A percentile compares a stretch with the other conserved stretches of the same genome.
Conservation (phyloP, 371 early-diverging fungal genomes). For the Basidiobolus meristosporus region DNA sequence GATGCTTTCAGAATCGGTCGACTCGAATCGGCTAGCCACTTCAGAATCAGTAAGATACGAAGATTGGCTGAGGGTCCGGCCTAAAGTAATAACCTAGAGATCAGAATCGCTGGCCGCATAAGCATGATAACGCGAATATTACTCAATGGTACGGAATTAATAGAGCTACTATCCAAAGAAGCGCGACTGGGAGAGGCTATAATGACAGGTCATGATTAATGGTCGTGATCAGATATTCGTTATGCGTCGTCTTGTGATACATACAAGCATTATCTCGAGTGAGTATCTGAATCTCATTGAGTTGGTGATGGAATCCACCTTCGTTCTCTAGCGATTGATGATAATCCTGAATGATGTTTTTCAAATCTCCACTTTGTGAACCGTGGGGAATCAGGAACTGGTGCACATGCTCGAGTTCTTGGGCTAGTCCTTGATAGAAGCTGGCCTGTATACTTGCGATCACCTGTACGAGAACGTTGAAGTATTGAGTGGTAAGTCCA, state of each 20-base stretch:
- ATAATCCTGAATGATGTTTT: neutral
- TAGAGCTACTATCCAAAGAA: neutral
- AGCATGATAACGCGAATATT: too few species aligned
- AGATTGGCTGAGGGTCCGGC: too few species aligned
- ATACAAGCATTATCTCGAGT: neutral
- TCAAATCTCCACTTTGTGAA: neutral
- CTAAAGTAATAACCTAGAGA: too few species aligned
- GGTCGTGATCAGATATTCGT: neutral
- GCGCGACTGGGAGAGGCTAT: neutral
- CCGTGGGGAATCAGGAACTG: neutral
- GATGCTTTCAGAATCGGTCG: too few species aligned
- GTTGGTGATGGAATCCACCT: neutral
- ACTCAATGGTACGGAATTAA: neutral
- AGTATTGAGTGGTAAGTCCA: constrained; percentile 28
- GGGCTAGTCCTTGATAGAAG: constrained; percentile 6
- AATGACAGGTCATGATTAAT: neutral
- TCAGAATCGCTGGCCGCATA: too few species aligned
- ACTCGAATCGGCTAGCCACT: too few species aligned
- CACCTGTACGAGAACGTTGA: constrained; percentile 33
- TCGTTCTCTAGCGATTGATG: neutral
- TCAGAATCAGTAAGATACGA: too few species aligned
- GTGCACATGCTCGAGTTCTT: constrained; percentile 1
- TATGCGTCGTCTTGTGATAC: neutral
- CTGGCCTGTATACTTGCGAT: constrained; percentile 35
- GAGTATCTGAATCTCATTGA: neutral